A percentile compares a stretch with the other conserved stretches of the same genome.
Evolutionary conservation across 1,284 basidiomycete species (phyloP).

Genomic region (Cryptococcus sp.): DNA sequence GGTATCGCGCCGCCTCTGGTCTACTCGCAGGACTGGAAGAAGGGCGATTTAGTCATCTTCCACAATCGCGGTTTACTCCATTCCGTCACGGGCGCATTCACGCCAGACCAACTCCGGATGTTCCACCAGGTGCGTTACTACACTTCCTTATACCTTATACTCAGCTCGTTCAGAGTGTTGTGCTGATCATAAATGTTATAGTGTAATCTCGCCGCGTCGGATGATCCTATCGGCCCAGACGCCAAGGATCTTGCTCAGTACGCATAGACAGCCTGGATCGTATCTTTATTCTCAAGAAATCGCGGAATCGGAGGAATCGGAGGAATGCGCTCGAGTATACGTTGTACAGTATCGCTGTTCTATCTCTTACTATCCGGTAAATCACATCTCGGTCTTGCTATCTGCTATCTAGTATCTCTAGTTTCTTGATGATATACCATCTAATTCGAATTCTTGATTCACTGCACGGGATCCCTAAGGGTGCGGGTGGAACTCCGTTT

Average conservation of each 20-base stretch:
- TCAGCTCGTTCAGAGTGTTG: background rate
- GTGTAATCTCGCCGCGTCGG: slow-evolving; percentile 76
- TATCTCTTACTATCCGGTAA: too few species aligned
- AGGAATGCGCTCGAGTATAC: too few species aligned
- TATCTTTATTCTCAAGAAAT: too few species aligned
- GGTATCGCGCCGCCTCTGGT: slow-evolving; percentile 66
- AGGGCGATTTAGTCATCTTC: slow-evolving; percentile 68
- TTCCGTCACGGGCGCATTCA: slow-evolving; percentile 74
- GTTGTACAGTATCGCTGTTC: too few species aligned
- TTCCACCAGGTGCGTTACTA: slow-evolving; percentile 63
- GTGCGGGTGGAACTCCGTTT: background rate
- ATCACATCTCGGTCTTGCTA: too few species aligned
- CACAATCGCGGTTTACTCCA: slow-evolving; percentile 76
- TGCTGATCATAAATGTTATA: slow-evolving; percentile 21
- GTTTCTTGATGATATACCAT: background rate
- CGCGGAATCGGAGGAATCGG: too few species aligned
- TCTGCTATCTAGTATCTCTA: too few species aligned
- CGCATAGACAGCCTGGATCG: slow-evolving; percentile 52
- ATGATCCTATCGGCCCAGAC: slow-evolving; percentile 66
- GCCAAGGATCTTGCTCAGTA: slow-evolving; percentile 65
- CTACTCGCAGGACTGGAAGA: slow-evolving; percentile 62
- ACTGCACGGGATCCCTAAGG: background rate
- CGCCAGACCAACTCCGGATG: slow-evolving; percentile 66
- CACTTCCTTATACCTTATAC: background rate
- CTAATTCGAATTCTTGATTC: background rate